These are phyloP conservation scores for Salix caprea DNA, from an alignment of 345 rosid species.

Conservation along the genomic window DNA sequence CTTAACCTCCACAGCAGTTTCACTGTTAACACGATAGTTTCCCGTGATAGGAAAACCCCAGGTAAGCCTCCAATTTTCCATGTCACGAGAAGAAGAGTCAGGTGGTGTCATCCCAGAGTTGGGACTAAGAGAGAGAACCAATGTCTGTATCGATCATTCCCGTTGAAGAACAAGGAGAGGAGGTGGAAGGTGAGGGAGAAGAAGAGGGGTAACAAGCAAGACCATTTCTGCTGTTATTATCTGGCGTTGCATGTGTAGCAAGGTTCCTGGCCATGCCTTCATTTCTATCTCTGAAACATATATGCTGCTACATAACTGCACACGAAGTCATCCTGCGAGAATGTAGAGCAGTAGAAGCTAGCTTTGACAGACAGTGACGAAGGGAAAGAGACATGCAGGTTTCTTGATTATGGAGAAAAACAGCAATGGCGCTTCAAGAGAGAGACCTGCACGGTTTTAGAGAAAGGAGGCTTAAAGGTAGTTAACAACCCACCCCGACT, in stretches of 20 bases:
- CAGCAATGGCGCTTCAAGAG: conserved; percentile 18
- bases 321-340: conserved; percentile 29
- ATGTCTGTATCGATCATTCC: conserved; percentile 40
- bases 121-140: conserved; percentile 44
- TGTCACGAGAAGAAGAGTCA: conserved; percentile 17
- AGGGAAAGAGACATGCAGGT: neutral
- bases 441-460: conserved; percentile 17
- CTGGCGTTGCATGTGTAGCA: conserved; percentile 17
- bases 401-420: neutral
- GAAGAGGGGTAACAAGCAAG: conserved; percentile 3
- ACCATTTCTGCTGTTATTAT: conserved; percentile 12
- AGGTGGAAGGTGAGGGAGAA: conserved; percentile 9
- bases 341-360: conserved; percentile 9
- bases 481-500: conserved; percentile 8
- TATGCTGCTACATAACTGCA: conserved; percentile 44
- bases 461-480: neutral
- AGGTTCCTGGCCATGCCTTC: conserved; percentile 30
- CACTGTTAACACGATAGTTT: conserved; percentile 14
- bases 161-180: conserved; percentile 8
- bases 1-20: conserved; percentile 13
- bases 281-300: conserved; percentile 37
- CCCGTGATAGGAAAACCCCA: conserved; percentile 35
- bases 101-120: conserved; percentile 14
- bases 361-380: neutral
- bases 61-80: conserved; percentile 32